Evolutionary conservation across 2,329 filamentous ascomycete species (phyloP).

Genomic region (Calonectria naviculata): DNA sequence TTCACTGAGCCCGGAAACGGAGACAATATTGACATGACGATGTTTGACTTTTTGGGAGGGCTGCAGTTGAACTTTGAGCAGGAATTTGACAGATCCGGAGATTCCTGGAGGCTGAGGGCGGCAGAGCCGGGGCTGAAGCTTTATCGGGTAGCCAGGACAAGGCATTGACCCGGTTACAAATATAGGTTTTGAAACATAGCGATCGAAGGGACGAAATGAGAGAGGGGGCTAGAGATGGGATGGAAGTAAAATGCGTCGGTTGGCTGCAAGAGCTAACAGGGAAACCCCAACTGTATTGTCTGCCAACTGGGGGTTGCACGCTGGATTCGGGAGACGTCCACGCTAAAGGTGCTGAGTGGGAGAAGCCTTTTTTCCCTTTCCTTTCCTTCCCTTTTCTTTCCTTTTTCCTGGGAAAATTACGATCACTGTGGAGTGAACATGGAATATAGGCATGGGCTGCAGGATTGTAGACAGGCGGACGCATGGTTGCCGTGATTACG

Average conservation of each 20-base stretch:
- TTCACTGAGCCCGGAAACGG: neutral
- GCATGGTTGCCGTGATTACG: conserved; percentile 9
- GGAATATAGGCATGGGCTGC: neutral
- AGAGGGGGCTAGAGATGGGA: conserved; percentile 16
- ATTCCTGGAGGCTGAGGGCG: neutral
- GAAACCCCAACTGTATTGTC: neutral
- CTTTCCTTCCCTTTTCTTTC: conserved; percentile 5
- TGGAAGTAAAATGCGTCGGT: neutral
- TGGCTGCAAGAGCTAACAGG: conserved; percentile 11
- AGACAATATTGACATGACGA: neutral
- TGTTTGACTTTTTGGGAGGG: neutral
- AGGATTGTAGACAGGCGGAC: neutral
- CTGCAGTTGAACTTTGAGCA: neutral
- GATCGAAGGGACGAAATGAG: conserved; percentile 10
- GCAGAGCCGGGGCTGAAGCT: neutral
- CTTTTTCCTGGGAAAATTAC: neutral
- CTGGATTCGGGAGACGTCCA: conserved; percentile 14
- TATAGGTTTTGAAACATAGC: conserved; percentile 10
- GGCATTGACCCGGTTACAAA: neutral
- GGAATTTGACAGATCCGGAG: neutral
- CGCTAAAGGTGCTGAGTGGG: neutral
- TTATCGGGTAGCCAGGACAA: neutral
- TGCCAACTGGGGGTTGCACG: neutral
- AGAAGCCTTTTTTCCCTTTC: neutral
- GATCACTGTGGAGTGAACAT: neutral